phyloP scores from a whole-genome alignment of 441 rosid species.

The Metrosideros polymorpha region DNA sequence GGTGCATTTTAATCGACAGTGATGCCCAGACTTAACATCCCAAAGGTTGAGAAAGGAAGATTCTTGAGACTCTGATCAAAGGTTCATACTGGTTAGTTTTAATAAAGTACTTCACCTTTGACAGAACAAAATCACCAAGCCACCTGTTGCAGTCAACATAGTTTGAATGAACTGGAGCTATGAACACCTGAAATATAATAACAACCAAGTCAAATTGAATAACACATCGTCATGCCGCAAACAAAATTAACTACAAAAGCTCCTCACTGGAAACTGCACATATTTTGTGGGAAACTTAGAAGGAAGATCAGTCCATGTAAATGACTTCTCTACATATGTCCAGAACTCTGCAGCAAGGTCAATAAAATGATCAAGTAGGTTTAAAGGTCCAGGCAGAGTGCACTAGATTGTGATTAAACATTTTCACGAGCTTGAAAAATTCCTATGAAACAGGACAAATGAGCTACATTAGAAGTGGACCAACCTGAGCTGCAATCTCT shows the following conservation, averaged over 20 bases:
- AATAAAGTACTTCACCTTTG: constrained; percentile 48
- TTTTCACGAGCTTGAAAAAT: not conserved
- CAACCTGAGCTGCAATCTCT: not conserved
- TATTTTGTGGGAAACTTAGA: constrained; percentile 94
- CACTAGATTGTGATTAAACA: not conserved
- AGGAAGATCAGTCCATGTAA: constrained; percentile 91
- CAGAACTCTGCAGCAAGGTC: constrained; percentile 64
- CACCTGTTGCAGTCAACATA: constrained; percentile 92
- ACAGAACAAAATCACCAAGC: constrained; percentile 90
- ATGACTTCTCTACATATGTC: constrained; percentile 93
- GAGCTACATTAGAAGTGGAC: not conserved
- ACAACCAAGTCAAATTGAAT: not conserved
- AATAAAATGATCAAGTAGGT: not conserved
- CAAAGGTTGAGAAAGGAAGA: not conserved
- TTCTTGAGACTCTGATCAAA: not conserved
- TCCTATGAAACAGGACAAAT: not conserved
- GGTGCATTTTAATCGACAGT: not conserved
- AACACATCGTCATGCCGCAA: not conserved
- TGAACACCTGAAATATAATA: constrained; percentile 53
- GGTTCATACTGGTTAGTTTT: not conserved
- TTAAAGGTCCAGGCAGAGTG: not conserved
- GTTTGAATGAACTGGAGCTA: constrained; percentile 88
- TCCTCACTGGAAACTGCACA: constrained; percentile 91
- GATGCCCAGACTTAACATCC: not conserved
- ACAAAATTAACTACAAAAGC: constrained; percentile 1